Conservation (phyloP, 2,329 filamentous ascomycete species). For the Tolypocladium tundrense region DNA sequence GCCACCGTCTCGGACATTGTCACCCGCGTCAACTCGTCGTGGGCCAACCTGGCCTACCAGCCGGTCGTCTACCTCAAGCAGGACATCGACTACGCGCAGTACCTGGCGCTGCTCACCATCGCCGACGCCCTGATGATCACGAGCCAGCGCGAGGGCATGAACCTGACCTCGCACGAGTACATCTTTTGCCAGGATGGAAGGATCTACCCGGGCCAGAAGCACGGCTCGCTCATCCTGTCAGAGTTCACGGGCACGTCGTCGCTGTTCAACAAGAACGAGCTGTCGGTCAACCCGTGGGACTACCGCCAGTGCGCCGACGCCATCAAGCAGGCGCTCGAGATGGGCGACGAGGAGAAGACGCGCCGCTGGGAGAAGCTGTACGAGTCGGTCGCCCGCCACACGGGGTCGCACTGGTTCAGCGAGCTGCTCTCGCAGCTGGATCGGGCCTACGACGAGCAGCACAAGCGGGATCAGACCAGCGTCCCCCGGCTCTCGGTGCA, state of each 20-base stretch:
- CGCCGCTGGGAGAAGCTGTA: constrained; percentile 65
- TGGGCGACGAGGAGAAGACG: constrained; percentile 64
- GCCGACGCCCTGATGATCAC: constrained; percentile 92
- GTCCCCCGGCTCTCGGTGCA: constrained; percentile 74
- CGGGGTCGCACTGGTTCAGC: constrained; percentile 78
- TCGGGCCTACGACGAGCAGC: constrained; percentile 73
- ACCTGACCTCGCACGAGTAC: constrained; percentile 89
- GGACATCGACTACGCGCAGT: constrained; percentile 86
- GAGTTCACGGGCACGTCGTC: constrained; percentile 92
- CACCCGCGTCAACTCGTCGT: constrained; percentile 83
- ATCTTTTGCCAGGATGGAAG: constrained; percentile 85
- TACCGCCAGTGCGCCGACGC: constrained; percentile 80
- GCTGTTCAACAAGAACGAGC: constrained; percentile 68
- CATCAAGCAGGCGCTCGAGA: constrained; percentile 74
- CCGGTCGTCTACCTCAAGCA: constrained; percentile 91
- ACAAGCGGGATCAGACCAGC: constrained; percentile 71
- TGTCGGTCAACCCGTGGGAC: constrained; percentile 92
- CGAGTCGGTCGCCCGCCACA: constrained; percentile 66
- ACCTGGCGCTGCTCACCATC: constrained; percentile 80
- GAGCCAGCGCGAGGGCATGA: constrained; percentile 94
- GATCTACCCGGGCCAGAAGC: constrained; percentile 58
- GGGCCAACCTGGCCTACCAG: constrained; percentile 84
- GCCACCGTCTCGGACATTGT: constrained; percentile 88
- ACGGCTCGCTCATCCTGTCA: constrained; percentile 82
- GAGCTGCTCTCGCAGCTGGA: constrained; percentile 62